Evolutionary conservation across 208 protist species (phyloP).

Genomic region (Phytomonas sp.): DNA sequence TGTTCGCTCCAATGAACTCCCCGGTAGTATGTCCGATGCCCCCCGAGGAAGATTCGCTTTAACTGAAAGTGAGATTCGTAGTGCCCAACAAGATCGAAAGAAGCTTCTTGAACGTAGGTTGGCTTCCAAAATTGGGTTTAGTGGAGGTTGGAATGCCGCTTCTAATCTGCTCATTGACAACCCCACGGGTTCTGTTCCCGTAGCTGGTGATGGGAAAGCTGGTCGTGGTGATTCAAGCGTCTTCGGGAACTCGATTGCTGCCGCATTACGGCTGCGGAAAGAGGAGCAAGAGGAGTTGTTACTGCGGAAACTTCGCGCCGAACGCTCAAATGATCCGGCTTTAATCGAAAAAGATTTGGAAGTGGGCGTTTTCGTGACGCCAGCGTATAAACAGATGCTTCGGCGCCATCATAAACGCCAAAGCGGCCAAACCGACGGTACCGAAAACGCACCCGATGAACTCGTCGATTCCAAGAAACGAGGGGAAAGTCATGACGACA

Average conservation of each 20-base stretch:
- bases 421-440: neutral
- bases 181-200: neutral
- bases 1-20: neutral
- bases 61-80: neutral
- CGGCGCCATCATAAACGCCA: slow-evolving; percentile 20
- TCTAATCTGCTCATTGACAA: neutral
- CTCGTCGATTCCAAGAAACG: neutral
- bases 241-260: slow-evolving; percentile 53
- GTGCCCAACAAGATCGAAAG: neutral
- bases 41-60: neutral
- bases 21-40: neutral
- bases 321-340: slow-evolving; percentile 26
- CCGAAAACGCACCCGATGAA: slow-evolving; percentile 3
- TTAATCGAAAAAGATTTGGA: slow-evolving; percentile 54
- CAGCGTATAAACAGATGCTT: slow-evolving; percentile 42
- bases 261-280: slow-evolving; percentile 29
- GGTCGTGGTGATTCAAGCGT: slow-evolving; percentile 12
- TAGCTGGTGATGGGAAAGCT: neutral
- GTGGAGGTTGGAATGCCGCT: neutral
- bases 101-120: neutral
- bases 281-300: slow-evolving; percentile 35
- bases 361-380: slow-evolving; percentile 68
- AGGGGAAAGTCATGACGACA: slow-evolving; percentile 11
- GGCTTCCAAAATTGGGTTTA: neutral
- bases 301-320: slow-evolving; percentile 26